A percentile compares a stretch with the other conserved stretches of the same genome.
These are phyloP conservation scores for Jimgerdemannia flammicorona DNA, from an alignment of 192 early-diverging fungal species.

Conservation along the genomic window DNA sequence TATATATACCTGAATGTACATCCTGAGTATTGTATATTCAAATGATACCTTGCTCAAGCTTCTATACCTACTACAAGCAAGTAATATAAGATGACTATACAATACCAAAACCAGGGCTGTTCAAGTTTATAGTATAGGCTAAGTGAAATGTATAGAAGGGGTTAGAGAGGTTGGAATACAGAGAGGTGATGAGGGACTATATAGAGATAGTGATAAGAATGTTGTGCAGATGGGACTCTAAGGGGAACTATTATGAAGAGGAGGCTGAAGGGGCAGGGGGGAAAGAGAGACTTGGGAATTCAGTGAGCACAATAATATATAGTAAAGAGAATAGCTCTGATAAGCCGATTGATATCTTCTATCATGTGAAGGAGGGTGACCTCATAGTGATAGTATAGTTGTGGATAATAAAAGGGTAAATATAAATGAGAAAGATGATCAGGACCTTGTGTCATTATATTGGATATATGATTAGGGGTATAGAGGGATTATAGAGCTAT, in stretches of 20 bases:
- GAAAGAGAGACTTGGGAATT: neutral
- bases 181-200: conserved; percentile 22
- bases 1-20: no score
- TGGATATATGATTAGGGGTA: conserved; percentile 47
- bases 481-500: no score
- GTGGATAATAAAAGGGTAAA: neutral
- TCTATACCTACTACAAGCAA: conserved; percentile 50
- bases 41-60: no score
- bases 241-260: no score
- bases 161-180: conserved; percentile 31
- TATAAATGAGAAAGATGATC: conserved; percentile 9
- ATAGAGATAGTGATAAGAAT: conserved; percentile 6
- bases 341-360: conserved; percentile 12
- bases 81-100: conserved; percentile 33
- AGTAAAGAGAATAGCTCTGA: conserved; percentile 1
- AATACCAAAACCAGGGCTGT: conserved; percentile 32
- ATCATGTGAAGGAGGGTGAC: conserved; percentile 24
- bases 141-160: conserved; percentile 45
- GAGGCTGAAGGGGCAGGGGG: no score
- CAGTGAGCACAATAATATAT: conserved; percentile 38
- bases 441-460: conserved; percentile 51
- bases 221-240: no score
- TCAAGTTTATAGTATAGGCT: conserved; percentile 37
- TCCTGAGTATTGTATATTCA: no score
- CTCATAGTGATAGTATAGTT: neutral